Base-by-base conservation (phyloP, 495 filamentous ascomycete genomes). In the Aspergillus biplanus region DNA sequence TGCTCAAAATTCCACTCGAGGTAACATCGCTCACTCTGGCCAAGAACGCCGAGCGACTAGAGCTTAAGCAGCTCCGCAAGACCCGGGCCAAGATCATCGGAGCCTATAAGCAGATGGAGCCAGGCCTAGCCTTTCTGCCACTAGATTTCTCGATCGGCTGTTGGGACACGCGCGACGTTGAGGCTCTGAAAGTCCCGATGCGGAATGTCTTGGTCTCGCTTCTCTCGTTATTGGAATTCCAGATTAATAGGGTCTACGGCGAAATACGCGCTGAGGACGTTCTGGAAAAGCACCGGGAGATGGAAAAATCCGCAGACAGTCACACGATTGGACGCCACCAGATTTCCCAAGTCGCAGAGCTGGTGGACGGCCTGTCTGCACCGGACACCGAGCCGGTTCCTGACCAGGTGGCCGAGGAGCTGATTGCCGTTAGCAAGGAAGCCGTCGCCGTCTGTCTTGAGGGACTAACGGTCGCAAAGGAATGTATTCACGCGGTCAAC, bases 1-100 rank as follows among this genome's bases (percentile, higher is more conserved):
- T 74, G 2, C 62, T 79, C 2, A 77, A 73, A 61, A 52, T 56
- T 6, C 71, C 78, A 0, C 49, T 78, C 31, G 69, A 59, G 0
- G 34, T 64, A 35, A 66, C 69, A 7, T 46, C 44, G 21, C 37
- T 32, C 8, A 56, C 62, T 2, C 21, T 67, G 8, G 52, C 48
- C 13, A 59, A 61, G 21, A 16, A 34, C 0, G 37, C 47, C 8
- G 61, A 57, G 11, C 46, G 62, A 8, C 21, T 59, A 11, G 64
- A 68, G n/a, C 39, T 68, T 7, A 49, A 58, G 0, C 49, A 53
- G 4, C 47, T 73, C 9, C 60, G 63, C 12, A 61, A 63, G 39
- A 56, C 56, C 0, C 65, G 56, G 15, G 57, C 56, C 13, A 56
- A 27, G 13, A 63, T 68, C 18, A 68, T 69, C 27, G 50, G 27